phyloP scores from a whole-genome alignment of 257 asterid genomes.

The Euphrasia confusa region DNA sequence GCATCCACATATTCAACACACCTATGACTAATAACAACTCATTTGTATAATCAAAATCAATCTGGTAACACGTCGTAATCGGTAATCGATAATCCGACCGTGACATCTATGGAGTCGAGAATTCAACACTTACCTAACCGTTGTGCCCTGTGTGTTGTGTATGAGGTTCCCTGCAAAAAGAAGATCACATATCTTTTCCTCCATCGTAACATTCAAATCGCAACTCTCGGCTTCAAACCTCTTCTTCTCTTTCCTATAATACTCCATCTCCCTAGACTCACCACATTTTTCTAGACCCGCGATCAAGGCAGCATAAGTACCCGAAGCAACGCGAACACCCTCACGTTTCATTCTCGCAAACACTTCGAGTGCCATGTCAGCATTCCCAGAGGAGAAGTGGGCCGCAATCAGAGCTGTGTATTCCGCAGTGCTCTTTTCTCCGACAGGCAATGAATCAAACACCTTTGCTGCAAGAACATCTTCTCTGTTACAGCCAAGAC shows the following conservation, averaged over 20 bases:
- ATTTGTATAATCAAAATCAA: too few species aligned
- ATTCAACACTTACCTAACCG: too few species aligned
- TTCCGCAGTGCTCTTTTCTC: slow-evolving; percentile 63
- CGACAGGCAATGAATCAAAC: slow-evolving; percentile 51
- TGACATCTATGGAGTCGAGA: too few species aligned
- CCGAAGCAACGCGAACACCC: slow-evolving; percentile 45
- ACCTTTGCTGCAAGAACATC: slow-evolving; percentile 48
- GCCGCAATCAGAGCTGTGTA: slow-evolving; percentile 65
- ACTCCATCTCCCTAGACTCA: slow-evolving; percentile 35
- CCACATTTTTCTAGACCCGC: slow-evolving; percentile 65
- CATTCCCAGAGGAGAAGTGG: slow-evolving; percentile 52
- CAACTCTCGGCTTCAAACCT: slow-evolving; percentile 33
- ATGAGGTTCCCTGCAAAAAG: slow-evolving; percentile 48
- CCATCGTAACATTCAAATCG: slow-evolving; percentile 29
- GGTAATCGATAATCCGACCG: too few species aligned
- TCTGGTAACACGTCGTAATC: too few species aligned
- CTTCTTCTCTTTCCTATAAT: slow-evolving; percentile 58
- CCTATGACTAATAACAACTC: too few species aligned
- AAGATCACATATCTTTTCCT: slow-evolving; percentile 63
- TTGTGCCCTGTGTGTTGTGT: too few species aligned
- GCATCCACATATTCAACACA: too few species aligned
- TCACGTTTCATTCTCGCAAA: slow-evolving; percentile 48
- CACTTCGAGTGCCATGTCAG: slow-evolving; percentile 50
- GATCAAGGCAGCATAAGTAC: slow-evolving; percentile 56
- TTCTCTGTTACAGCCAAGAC: slow-evolving; percentile 57